Evolutionary conservation across 192 early-diverging fungal genomes (phyloP), one percentile per base, ranked within the genome.

Genomic region (Coemansia sp.): DNA sequence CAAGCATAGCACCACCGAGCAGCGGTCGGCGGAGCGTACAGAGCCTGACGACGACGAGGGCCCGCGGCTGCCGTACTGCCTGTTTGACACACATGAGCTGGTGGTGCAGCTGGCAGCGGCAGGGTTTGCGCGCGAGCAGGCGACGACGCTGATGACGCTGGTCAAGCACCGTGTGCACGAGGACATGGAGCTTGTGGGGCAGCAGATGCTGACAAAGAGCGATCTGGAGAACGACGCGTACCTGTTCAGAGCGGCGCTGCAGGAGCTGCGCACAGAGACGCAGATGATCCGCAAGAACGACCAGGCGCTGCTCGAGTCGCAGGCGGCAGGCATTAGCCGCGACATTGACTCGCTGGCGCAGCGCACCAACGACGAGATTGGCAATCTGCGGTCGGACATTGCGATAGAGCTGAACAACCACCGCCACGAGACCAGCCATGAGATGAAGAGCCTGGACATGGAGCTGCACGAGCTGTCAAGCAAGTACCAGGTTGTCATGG

Each of bases 401-500:
- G 77, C 85, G 18, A 84, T 97, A 50, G 94, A 97, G 57, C 68
- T 97, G 65, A 97, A 91, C 66, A 88, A 87, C 58, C 86, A 88
- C 55, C 90, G 89, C 57, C 81, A 88, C 35, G 94, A 97, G 30
- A 81, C 81, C 7, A 74, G 83, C 18, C 88, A 88, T 43, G 80
- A 87, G 19, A 85, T 89, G 62, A 91, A 91, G 53, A 76, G 72
- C 24, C 81, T 87, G 56, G 87, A 88, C 47, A 81, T 87, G 72
- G 58, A 77, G 53, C 83, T 88, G n/a, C 88, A 93, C 44, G 85
- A 87, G 42, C 79, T 94, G 52, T 86, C 89, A 39, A 91, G 90
- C 57, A 89, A 89, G 58, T 87, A 90, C 50, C 87, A 87, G 55
- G 78, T 93, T n/a, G 62, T 79, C 11, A 55, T 91, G 23, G 87